Percentiles rank a stretch among this genome's conserved stretches.
These are phyloP conservation scores for Coniella vitis DNA, from an alignment of 2,329 filamentous ascomycete genomes.

Conservation along the genomic window DNA sequence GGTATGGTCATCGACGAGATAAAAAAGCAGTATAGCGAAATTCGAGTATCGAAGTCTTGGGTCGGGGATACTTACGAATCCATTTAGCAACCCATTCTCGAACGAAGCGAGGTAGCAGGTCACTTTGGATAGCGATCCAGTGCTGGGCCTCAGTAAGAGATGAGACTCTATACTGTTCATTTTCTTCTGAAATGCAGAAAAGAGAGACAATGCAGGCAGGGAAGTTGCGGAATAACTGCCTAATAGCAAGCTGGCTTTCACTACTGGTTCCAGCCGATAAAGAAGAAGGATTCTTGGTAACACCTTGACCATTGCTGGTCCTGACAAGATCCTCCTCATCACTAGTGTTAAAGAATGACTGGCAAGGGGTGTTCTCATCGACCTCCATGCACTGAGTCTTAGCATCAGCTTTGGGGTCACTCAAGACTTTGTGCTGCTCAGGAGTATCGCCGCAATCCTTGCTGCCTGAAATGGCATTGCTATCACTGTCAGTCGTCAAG, in stretches of 20 bases:
- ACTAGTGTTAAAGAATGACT: not conserved
- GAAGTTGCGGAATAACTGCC: conserved; percentile 3
- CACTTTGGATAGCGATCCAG: not conserved
- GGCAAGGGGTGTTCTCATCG: not conserved
- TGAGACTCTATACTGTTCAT: not conserved
- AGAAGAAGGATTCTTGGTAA: too few relatives aligned
- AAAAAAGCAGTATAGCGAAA: too few relatives aligned
- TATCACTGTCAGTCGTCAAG: too few relatives aligned
- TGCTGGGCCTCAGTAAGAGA: not conserved
- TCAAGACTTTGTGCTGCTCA: not conserved
- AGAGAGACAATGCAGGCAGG: conserved; percentile 5
- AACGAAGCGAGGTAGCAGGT: conserved; percentile 1
- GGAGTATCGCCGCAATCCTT: too few relatives aligned
- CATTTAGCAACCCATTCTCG: conserved; percentile 5
- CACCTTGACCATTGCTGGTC: too few relatives aligned
- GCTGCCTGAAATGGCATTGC: not conserved
- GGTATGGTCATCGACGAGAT: not conserved
- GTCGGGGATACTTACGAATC: conserved; percentile 2
- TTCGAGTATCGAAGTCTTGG: too few relatives aligned
- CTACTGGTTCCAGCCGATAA: not conserved
- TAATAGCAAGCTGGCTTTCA: not conserved
- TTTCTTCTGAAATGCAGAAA: not conserved
- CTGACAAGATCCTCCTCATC: not conserved
- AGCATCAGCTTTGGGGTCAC: not conserved
- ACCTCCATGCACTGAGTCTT: not conserved